Percentiles rank a stretch among this genome's conserved stretches.
These are phyloP conservation scores for Xylariaceae sp. DNA, from an alignment of 2,329 filamentous ascomycete species.

Conservation along the genomic window DNA sequence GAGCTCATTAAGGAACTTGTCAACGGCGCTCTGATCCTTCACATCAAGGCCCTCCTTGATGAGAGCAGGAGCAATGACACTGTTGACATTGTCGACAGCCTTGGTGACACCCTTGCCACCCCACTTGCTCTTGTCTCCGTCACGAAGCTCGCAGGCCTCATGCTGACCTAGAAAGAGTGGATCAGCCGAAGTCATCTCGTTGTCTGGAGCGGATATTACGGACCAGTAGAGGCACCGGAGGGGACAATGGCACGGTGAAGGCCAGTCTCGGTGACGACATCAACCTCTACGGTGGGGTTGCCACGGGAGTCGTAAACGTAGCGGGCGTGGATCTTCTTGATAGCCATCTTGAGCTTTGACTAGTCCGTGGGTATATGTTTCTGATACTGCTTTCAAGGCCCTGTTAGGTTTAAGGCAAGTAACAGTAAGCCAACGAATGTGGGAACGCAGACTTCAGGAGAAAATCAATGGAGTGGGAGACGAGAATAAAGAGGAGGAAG, in stretches of 20 bases:
- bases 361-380: background rate
- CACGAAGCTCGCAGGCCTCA: slow-evolving; percentile 89
- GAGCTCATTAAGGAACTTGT: slow-evolving; percentile 84
- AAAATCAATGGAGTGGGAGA: background rate
- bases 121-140: slow-evolving; percentile 88
- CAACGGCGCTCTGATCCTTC: slow-evolving; percentile 84
- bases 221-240: slow-evolving; percentile 93
- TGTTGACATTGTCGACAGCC: slow-evolving; percentile 87
- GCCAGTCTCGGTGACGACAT: slow-evolving; percentile 94
- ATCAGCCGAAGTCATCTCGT: slow-evolving; percentile 30
- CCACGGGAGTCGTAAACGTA: slow-evolving; percentile 98
- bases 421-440: background rate
- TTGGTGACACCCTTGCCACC: slow-evolving; percentile 86
- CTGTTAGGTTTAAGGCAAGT: slow-evolving; percentile 10
- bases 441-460: background rate
- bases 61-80: slow-evolving; percentile 77
- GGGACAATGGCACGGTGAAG: slow-evolving; percentile 97
- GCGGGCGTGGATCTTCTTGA: slow-evolving; percentile 89
- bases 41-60: slow-evolving; percentile 85
- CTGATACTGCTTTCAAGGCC: slow-evolving; percentile 11
- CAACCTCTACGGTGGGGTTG: slow-evolving; percentile 99
- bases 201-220: slow-evolving; percentile 46
- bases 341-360: slow-evolving; percentile 72
- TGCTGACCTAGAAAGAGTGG: slow-evolving; percentile 70
- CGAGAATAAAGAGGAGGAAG: background rate